Base-by-base conservation (phyloP, 2,329 filamentous ascomycete species). In the Aspergillus tanneri region DNA sequence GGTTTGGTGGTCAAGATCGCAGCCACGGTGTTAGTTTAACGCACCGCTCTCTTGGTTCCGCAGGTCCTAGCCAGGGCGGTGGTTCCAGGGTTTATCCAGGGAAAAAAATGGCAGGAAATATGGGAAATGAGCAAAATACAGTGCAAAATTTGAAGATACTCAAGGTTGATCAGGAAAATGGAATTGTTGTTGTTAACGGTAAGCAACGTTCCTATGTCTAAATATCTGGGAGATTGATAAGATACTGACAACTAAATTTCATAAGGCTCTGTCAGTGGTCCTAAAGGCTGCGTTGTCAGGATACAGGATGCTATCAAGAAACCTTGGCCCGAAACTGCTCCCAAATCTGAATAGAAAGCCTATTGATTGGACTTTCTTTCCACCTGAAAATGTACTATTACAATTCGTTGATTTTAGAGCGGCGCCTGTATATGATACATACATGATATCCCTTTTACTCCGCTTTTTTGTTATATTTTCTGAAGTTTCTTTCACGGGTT, bases 91-190 rank as follows among this genome's bases (percentile, higher is more conserved):
- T 99, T 19, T 77, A 90, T 66, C 93, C 93, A 0, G 93, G 93
- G 52, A 99, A 99, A 83, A 93, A 90, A 75, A 99, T 99, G 93
- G 84, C 93, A 3, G 93, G 93, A 46, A 84, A 89, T 50, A 97
- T 99, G 93, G 93, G 93, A 55, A 88, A 87, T 57, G 82, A 95
- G 71, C 84, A 83, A 58, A 87, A 90, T 47, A 99, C 93, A 39
- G 80, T 93, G 49, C 91, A 96, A 79, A 96, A 95, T 72, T 75
- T 97, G 60, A 88, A 86, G 72, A 84, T 99, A 44, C 74, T 99
- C 68, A 86, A 90, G 77, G 86, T 96, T 25, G 90, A 97, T 72
- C 81, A 85, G 60, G 86, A 88, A 69, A 86, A 91, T 64, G 93
- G 93, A 16, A 83, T 96, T 61, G 83, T 99, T 49, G 83, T 96